Evolutionary conservation across 495 filamentous ascomycete genomes (phyloP), one percentile per base, ranked within the genome.

Genomic region (Penicillium psychrofluorescens): DNA sequence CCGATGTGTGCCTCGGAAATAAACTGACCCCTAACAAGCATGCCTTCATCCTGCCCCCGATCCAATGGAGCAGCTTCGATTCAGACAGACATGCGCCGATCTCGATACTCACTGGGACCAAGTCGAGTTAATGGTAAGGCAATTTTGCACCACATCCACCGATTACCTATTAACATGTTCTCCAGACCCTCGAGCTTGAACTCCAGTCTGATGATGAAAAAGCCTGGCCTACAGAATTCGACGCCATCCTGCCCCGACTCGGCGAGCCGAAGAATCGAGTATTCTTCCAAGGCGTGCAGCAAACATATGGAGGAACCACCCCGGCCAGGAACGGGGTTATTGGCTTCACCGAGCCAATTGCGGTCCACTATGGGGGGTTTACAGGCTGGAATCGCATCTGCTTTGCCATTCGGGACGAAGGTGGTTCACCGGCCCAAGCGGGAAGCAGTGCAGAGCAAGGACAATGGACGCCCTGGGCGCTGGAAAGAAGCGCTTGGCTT

Each of bases 301-400:
- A 36, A 10, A 41, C 34, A 10, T 38, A 50, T 12, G 48, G 51
- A 11, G 35, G 7, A 13, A 29, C 6, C 9, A 41, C 45, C 0
- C 41, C 53, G 4, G 29, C 37, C 0, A 14, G 16, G 7, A 51
- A 60, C 22, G 39, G 46, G 1, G 40, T 66, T 2, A 55, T 66
- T 8, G 63, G 67, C 8, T 68, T 68, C 32, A 41, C 35, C 2
- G 63, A 70, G 36, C 39, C 48, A 0, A 51, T 68, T 4, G 32
- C 33, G 8, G n/a, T 15, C 27, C 37, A 53, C 0, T 61, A 67
- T 29, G 56, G 59, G 0, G 59, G 52, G 0, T 53, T 72, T 31
- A 41, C 48, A 22, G 67, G 63, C 13, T 73, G 72, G 72, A 49
- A 43, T 9, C 68, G 71, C 2, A 61, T 76, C 43, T 67, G 64